Conservation (phyloP, 371 early-diverging fungal genomes). For the Blastocladiella emersonii region DNA sequence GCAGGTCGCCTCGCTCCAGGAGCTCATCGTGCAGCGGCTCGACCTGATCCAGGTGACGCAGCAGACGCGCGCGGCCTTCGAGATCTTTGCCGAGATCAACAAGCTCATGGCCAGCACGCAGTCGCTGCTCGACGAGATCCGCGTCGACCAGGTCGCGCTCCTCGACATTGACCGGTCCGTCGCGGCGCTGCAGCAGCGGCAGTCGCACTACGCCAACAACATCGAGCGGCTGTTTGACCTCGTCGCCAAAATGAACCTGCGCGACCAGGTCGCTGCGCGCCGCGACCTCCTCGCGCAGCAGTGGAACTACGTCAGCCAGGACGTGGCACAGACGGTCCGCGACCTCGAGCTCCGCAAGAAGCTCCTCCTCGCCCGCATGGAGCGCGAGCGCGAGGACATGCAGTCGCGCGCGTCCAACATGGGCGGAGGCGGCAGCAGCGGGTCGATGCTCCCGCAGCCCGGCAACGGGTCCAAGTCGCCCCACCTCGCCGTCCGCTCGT, state of each 20-base stretch:
- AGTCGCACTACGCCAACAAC: neutral
- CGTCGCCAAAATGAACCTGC: neutral
- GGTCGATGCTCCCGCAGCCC: no score
- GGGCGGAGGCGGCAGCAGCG: neutral
- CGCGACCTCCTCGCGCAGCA: neutral
- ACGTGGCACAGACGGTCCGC: neutral
- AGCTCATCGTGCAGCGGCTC: neutral
- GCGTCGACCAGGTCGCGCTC: neutral
- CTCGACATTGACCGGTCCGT: conserved; percentile 3
- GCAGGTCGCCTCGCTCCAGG: neutral
- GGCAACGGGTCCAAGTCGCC: no score
- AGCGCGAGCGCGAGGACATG: neutral
- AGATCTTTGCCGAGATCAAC: conserved; percentile 1
- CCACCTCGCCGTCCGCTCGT: neutral
- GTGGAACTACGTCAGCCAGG: neutral
- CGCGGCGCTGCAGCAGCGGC: neutral
- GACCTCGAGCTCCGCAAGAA: conserved; percentile 2
- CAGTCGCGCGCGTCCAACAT: neutral
- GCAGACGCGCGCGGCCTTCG: neutral
- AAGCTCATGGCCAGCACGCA: neutral
- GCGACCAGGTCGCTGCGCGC: neutral
- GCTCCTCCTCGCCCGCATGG: conserved; percentile 1
- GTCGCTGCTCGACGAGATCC: conserved; percentile 2
- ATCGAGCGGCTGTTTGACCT: neutral
- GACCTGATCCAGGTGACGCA: conserved; percentile 1